Conservation (phyloP, 1,139 yeast species). For the Suhomyces bolitotheri region DNA sequence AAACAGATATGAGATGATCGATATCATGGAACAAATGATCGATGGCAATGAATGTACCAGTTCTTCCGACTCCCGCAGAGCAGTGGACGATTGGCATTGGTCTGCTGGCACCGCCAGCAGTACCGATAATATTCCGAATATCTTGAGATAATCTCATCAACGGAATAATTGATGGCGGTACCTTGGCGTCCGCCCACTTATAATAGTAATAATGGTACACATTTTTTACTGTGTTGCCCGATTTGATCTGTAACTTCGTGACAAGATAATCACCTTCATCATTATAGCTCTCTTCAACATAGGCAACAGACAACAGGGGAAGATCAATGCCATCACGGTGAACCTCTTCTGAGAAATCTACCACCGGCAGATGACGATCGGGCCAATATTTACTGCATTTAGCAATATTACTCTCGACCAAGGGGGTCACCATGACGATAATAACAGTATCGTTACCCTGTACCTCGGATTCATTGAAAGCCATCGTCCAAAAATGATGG, state of each 20-base stretch:
- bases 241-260: conserved; percentile 30
- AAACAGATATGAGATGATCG: conserved; percentile 3
- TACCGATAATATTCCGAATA: conserved; percentile 16
- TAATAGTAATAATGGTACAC: conserved; percentile 56
- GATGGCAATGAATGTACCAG: conserved; percentile 74
- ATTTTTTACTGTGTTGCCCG: conserved; percentile 27
- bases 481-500: conserved; percentile 87
- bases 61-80: conserved; percentile 84
- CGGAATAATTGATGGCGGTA: conserved; percentile 46
- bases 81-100: conserved; percentile 61
- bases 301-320: conserved; percentile 21
- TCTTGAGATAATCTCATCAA: conserved; percentile 33
- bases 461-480: conserved; percentile 46
- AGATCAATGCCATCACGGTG: conserved; percentile 27
- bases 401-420: conserved; percentile 55
- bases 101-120: conserved; percentile 1
- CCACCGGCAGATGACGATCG: conserved; percentile 15
- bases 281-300: conserved; percentile 20
- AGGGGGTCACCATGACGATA: conserved; percentile 85
- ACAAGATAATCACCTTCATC: conserved; percentile 28
- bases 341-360: conserved; percentile 24
- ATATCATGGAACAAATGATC: conserved; percentile 51
- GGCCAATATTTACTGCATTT: conserved; percentile 87
- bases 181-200: conserved; percentile 59
- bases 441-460: conserved; percentile 47